Percentiles rank a stretch among this genome's conserved stretches.
Conservation (phyloP, 2,329 filamentous ascomycete species). For the Xylaria sp. region DNA sequence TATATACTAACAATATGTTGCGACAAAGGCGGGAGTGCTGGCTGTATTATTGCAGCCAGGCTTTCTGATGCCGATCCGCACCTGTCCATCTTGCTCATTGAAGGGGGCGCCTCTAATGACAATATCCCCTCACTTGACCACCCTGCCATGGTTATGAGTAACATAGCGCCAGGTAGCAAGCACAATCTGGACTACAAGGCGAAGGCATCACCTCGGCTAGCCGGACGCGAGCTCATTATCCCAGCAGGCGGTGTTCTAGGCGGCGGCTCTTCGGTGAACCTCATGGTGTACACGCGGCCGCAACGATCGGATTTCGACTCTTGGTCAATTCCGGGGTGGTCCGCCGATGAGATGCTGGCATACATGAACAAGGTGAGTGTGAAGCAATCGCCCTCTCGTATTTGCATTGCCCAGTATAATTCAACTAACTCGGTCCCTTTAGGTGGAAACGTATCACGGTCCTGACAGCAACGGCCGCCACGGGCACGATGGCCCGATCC, state of each 20-base stretch:
- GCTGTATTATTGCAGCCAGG: slow-evolving; percentile 40
- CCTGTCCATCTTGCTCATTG: slow-evolving; percentile 38
- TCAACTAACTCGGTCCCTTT: background rate
- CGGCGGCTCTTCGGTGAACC: slow-evolving; percentile 63
- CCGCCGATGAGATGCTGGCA: slow-evolving; percentile 43
- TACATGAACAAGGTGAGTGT: slow-evolving; percentile 52
- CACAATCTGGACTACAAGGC: slow-evolving; percentile 26
- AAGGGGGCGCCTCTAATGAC: slow-evolving; percentile 35
- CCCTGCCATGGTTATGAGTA: slow-evolving; percentile 24
- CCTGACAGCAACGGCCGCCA: slow-evolving; percentile 58
- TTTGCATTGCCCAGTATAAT: background rate
- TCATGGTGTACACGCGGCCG: slow-evolving; percentile 54
- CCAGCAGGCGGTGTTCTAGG: slow-evolving; percentile 58
- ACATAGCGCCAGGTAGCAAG: slow-evolving; percentile 18
- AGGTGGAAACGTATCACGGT: slow-evolving; percentile 68
- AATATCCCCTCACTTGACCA: slow-evolving; percentile 21
- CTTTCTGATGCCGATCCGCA: slow-evolving; percentile 39
- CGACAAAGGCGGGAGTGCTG: slow-evolving; percentile 34
- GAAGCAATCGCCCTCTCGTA: background rate
- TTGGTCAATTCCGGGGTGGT: slow-evolving; percentile 47
- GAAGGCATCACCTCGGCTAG: background rate
- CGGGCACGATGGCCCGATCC: slow-evolving; percentile 65
- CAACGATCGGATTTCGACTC: slow-evolving; percentile 49
- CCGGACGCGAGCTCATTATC: slow-evolving; percentile 28
- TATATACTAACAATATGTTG: background rate